A percentile compares a stretch with the other conserved stretches of the same genome.
These are phyloP conservation scores for Macrolepiota dolichaula DNA, from an alignment of 768 basidiomycete species.

Conservation along the genomic window DNA sequence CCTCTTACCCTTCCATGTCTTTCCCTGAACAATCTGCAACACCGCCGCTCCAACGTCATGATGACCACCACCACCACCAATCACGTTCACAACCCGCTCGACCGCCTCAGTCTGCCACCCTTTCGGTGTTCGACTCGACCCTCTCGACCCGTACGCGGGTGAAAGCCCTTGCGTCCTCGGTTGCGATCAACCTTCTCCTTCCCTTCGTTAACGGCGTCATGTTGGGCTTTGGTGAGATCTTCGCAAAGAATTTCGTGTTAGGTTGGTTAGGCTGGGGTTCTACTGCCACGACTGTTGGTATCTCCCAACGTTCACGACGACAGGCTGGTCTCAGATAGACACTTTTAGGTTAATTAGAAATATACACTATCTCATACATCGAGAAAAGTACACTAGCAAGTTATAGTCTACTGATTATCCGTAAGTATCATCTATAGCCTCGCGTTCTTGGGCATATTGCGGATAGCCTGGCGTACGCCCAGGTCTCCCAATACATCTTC, in stretches of 20 bases:
- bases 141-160: conserved; percentile 65
- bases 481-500: conserved; percentile 81
- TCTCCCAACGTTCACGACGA: conserved; percentile 2
- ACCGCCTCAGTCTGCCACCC: conserved; percentile 48
- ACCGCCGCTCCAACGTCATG: conserved; percentile 33
- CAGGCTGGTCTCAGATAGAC: neutral
- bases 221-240: conserved; percentile 95
- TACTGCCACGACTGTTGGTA: conserved; percentile 33
- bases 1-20: conserved; percentile 79
- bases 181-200: conserved; percentile 81
- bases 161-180: conserved; percentile 64
- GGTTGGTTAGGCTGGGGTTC: conserved; percentile 50
- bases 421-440: conserved; percentile 39
- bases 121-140: conserved; percentile 67
- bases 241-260: conserved; percentile 75
- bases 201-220: conserved; percentile 94
- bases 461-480: conserved; percentile 78
- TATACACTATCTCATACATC: neutral
- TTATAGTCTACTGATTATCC: neutral
- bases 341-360: neutral
- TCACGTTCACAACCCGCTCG: conserved; percentile 9
- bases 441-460: conserved; percentile 69
- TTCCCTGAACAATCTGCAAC: conserved; percentile 63
- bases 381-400: neutral
- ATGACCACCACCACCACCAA: conserved; percentile 13